Evolutionary conservation across 2,329 filamentous ascomycete genomes (phyloP).

Genomic region (Diaporthe sp.): DNA sequence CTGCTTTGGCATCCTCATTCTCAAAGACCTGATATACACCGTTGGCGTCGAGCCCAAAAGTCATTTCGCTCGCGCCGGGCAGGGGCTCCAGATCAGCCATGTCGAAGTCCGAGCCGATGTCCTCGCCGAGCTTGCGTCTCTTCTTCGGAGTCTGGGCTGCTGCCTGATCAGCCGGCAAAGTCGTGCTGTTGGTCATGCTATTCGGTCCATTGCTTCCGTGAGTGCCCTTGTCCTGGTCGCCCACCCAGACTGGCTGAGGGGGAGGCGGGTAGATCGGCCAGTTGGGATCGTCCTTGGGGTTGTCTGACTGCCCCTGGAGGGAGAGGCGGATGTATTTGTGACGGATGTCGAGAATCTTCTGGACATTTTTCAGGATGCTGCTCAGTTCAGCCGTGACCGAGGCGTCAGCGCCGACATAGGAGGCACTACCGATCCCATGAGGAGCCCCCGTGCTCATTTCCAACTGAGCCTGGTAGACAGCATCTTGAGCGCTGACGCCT

Average conservation of each 20-base stretch:
- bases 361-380: constrained; percentile 90
- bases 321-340: constrained; percentile 92
- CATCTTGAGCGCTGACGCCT: constrained; percentile 42
- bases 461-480: constrained; percentile 44
- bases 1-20: constrained; percentile 70
- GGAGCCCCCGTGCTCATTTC: constrained; percentile 56
- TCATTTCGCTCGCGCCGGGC: constrained; percentile 78
- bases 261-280: constrained; percentile 95
- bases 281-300: constrained; percentile 84
- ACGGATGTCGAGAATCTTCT: constrained; percentile 87
- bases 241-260: constrained; percentile 90
- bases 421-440: constrained; percentile 74
- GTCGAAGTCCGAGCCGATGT: constrained; percentile 94
- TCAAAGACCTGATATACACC: constrained; percentile 96
- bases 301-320: constrained; percentile 84
- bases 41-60: constrained; percentile 83
- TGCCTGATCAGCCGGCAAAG: constrained; percentile 54
- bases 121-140: constrained; percentile 85
- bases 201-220: constrained; percentile 51
- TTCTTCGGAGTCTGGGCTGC: constrained; percentile 60
- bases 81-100: constrained; percentile 83
- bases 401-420: constrained; percentile 79
- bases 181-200: constrained; percentile 58
- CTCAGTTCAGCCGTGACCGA: constrained; percentile 87
- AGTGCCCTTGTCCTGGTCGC: constrained; percentile 56